Evolutionary conservation across 768 basidiomycete genomes (phyloP).

Genomic region (Tylopilus sp.): DNA sequence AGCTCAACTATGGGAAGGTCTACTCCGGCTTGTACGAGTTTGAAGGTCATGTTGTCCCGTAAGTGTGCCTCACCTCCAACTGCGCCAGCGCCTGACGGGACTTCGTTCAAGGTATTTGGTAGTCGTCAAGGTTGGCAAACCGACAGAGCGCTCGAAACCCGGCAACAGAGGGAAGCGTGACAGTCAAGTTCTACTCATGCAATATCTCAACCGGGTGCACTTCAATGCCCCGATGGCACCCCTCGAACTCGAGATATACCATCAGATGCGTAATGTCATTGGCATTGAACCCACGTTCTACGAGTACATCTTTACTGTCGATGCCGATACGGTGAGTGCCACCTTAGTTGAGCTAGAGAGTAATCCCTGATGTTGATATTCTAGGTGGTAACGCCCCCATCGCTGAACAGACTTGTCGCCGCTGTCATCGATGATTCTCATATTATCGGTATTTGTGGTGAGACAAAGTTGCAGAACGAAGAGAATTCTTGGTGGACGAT

Average conservation of each 20-base stretch:
- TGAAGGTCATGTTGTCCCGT: slow-evolving; percentile 68
- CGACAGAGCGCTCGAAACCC: slow-evolving; percentile 60
- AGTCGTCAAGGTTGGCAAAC: slow-evolving; percentile 64
- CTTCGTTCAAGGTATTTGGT: slow-evolving; percentile 48
- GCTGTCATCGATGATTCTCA: slow-evolving; percentile 54
- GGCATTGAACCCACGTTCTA: slow-evolving; percentile 75
- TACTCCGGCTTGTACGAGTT: slow-evolving; percentile 72
- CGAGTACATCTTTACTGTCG: slow-evolving; percentile 70
- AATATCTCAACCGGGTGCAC: slow-evolving; percentile 66
- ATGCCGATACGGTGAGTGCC: slow-evolving; percentile 58
- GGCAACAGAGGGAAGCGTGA: slow-evolving; percentile 70
- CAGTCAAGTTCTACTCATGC: slow-evolving; percentile 63
- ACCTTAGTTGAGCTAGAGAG: not conserved
- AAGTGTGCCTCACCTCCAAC: slow-evolving; percentile 19
- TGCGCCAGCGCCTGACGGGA: not conserved
- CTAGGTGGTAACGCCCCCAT: slow-evolving; percentile 60
- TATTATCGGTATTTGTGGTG: slow-evolving; percentile 68
- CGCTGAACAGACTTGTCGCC: slow-evolving; percentile 68
- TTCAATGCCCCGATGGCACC: slow-evolving; percentile 66
- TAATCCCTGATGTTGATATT: slow-evolving; percentile 12
- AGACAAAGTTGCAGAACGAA: slow-evolving; percentile 66
- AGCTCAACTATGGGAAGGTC: slow-evolving; percentile 67
- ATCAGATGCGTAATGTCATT: slow-evolving; percentile 73
- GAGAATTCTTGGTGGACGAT: slow-evolving; percentile 74
- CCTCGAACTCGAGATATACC: slow-evolving; percentile 66